phyloP scores from a whole-genome alignment of 2,329 filamentous ascomycete species.

The Dactylellina drechsleri region DNA sequence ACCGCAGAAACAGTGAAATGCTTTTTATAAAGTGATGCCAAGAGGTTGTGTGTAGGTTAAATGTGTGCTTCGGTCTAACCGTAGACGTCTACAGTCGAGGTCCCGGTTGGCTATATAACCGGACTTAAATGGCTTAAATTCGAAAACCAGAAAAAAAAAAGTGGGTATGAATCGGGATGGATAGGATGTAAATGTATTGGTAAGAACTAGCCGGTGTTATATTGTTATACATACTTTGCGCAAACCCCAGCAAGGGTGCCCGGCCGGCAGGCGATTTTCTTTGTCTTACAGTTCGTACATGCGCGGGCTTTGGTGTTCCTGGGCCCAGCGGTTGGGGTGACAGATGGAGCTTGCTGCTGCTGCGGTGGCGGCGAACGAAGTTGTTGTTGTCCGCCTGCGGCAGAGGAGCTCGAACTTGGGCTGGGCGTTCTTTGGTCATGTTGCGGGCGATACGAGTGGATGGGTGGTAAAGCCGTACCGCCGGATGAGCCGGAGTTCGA shows the following conservation, averaged over 20 bases:
- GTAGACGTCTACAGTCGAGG: constrained; percentile 30
- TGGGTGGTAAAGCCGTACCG: constrained; percentile 45
- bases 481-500: constrained; percentile 49
- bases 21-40: neutral
- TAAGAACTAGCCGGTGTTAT: neutral
- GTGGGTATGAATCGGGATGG: constrained; percentile 1
- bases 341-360: constrained; percentile 25
- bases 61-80: neutral
- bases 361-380: constrained; percentile 48
- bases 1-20: neutral
- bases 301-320: constrained; percentile 53
- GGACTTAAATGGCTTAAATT: neutral
- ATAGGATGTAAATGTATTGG: neutral
- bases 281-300: constrained; percentile 54
- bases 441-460: constrained; percentile 49
- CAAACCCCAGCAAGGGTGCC: constrained; percentile 43
- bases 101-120: constrained; percentile 9
- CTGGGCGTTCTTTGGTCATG: constrained; percentile 12
- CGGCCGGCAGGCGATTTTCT: constrained; percentile 53
- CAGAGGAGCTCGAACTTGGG: constrained; percentile 33
- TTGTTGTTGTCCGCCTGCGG: constrained; percentile 23
- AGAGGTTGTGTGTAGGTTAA: neutral
- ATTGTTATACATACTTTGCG: constrained; percentile 33
- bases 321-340: constrained; percentile 15
- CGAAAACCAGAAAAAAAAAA: neutral